phyloP scores from a whole-genome alignment of 345 rosid species.

The Sisymbrium altissimum region DNA sequence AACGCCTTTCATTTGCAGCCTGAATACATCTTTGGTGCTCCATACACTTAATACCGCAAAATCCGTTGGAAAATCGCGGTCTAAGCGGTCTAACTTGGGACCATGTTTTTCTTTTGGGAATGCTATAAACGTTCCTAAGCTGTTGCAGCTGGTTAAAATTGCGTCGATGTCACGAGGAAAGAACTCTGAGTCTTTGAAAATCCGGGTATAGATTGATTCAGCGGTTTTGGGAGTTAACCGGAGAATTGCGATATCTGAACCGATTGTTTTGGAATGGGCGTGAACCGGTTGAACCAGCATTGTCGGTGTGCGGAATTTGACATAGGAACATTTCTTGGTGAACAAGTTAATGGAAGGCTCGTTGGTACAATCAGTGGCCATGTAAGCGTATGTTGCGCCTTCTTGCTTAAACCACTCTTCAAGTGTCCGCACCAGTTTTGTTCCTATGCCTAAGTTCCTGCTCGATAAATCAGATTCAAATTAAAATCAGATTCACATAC shows the following conservation, averaged over 20 bases:
- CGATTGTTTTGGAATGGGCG: conserved; percentile 47
- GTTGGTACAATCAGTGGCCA: conserved; percentile 71
- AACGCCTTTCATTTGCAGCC: conserved; percentile 59
- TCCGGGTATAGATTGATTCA: conserved; percentile 37
- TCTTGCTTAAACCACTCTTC: conserved; percentile 67
- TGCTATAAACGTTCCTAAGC: conserved; percentile 71
- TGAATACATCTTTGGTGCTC: conserved; percentile 72
- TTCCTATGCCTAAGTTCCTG: conserved; percentile 73
- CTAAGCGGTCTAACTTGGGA: conserved; percentile 35
- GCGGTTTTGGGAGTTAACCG: conserved; percentile 36
- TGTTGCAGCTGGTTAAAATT: conserved; percentile 43
- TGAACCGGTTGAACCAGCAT: conserved; percentile 76
- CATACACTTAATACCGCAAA: conserved; percentile 64
- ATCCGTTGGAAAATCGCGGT: conserved; percentile 37
- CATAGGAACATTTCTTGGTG: conserved; percentile 48
- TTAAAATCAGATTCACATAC: neutral
- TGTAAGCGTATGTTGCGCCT: conserved; percentile 64
- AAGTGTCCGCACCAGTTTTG: conserved; percentile 46
- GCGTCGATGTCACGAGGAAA: conserved; percentile 56
- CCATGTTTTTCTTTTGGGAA: conserved; percentile 33
- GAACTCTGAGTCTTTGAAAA: conserved; percentile 51
- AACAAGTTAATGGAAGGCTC: conserved; percentile 65
- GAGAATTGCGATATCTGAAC: conserved; percentile 36
- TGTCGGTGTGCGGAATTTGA: conserved; percentile 52
- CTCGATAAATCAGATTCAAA: neutral